These are phyloP conservation scores for Trichaptum fuscoviolaceum DNA, from an alignment of 768 basidiomycete species.

Conservation along the genomic window DNA sequence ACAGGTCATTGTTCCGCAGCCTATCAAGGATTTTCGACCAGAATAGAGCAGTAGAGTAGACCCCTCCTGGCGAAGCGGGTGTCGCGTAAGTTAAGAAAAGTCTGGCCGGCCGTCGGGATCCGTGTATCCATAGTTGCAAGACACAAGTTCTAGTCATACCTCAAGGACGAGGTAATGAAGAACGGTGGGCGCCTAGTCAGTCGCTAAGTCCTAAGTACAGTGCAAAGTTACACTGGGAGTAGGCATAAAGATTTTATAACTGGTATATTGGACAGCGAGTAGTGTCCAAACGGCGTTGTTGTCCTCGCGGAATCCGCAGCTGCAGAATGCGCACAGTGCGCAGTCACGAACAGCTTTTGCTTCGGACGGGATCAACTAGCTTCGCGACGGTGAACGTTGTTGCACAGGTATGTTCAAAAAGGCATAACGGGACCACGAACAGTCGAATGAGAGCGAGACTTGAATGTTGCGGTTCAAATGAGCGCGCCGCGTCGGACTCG, in stretches of 20 bases:
- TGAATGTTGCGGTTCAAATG: too few relatives aligned
- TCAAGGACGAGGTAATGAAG: neutral
- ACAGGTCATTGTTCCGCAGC: neutral
- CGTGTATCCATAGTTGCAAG: neutral
- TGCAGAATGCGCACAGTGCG: neutral
- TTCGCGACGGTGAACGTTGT: neutral
- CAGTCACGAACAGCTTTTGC: neutral
- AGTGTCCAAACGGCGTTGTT: neutral
- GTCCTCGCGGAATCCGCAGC: neutral
- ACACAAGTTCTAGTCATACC: neutral
- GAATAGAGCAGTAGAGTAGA: neutral
- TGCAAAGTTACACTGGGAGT: neutral
- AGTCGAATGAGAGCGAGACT: neutral
- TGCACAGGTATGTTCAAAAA: neutral
- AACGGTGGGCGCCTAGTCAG: neutral
- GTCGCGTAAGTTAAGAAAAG: neutral
- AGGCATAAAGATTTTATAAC: neutral
- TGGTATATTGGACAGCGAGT: neutral
- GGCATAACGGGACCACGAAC: neutral
- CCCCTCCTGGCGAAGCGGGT: neutral
- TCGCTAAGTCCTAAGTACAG: neutral
- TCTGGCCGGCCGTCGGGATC: neutral
- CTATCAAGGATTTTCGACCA: neutral
- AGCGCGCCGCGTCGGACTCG: too few relatives aligned
- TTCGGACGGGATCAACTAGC: neutral